Percentiles rank a stretch among this genome's conserved stretches.
Evolutionary conservation across 148 eudicot species (phyloP).

Genomic region (Rhododendron molle): DNA sequence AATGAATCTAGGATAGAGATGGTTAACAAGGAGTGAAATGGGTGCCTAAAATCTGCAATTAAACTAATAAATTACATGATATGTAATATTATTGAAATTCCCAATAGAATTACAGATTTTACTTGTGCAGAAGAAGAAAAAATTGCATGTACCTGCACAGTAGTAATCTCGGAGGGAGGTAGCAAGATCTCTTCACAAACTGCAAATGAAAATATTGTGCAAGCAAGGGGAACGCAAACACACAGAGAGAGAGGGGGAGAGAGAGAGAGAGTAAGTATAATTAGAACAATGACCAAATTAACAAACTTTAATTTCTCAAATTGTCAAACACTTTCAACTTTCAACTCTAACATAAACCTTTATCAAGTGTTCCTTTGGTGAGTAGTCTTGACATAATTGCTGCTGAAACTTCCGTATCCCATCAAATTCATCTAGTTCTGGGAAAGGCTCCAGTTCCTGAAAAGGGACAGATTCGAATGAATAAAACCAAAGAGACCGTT

Average conservation of each 20-base stretch:
- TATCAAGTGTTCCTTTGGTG: slow-evolving; percentile 66
- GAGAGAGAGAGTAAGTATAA: no score
- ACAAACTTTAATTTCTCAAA: not conserved
- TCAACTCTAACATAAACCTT: slow-evolving; percentile 33
- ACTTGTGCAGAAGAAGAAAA: not conserved
- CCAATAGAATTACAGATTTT: not conserved
- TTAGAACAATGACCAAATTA: not conserved
- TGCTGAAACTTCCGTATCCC: slow-evolving; percentile 54
- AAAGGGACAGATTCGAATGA: slow-evolving; percentile 1
- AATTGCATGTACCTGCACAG: slow-evolving; percentile 54
- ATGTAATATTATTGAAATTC: not conserved
- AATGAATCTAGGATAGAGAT: not conserved
- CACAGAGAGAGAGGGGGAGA: no score
- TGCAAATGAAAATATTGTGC: slow-evolving; percentile 32
- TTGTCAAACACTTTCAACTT: no score
- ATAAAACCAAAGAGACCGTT: not conserved
- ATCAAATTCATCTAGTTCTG: slow-evolving; percentile 59
- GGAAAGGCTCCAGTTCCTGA: slow-evolving; percentile 90
- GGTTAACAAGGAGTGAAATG: no score
- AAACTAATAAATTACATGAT: not conserved
- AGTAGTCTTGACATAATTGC: slow-evolving; percentile 59
- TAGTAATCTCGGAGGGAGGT: slow-evolving; percentile 82
- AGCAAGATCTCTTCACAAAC: slow-evolving; percentile 73
- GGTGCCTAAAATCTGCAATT: no score
- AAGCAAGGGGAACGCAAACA: no score